Conservation (phyloP, 1,284 basidiomycete genomes). For the Leccinum ponderosum region DNA sequence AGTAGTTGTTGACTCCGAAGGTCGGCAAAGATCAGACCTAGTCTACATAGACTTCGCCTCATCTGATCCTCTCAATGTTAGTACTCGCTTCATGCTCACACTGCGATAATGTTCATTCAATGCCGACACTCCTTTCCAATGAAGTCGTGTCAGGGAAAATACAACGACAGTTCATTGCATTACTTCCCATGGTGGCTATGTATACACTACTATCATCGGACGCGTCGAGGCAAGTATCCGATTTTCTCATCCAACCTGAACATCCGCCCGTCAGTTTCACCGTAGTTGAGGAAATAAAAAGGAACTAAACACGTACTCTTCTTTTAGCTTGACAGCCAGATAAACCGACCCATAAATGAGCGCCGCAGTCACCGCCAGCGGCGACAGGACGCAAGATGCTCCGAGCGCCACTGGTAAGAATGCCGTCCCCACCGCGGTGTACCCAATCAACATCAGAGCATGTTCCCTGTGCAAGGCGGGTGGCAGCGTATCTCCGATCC, state of each 20-base stretch:
- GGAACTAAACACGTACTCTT: background rate
- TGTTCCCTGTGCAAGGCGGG: background rate
- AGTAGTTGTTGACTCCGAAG: no score
- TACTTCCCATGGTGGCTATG: no score
- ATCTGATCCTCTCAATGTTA: no score
- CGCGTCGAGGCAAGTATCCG: no score
- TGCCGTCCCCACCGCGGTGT: background rate
- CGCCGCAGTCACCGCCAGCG: background rate
- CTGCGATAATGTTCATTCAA: no score
- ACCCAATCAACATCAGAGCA: background rate
- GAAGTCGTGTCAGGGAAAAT: no score
- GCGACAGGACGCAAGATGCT: background rate
- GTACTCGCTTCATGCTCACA: no score
- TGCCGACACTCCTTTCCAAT: no score
- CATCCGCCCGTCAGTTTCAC: background rate
- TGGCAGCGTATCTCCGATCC: background rate
- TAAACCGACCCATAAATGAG: background rate
- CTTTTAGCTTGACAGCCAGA: background rate
- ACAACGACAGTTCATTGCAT: no score
- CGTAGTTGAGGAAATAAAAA: background rate
- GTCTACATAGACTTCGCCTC: no score
- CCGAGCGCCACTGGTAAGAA: background rate
- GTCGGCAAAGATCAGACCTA: no score
- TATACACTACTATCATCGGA: no score
- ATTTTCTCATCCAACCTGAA: background rate